Evolutionary conservation across 225 moss, liverwort and hornwort genomes (phyloP).

Genomic region (Asterella californica): DNA sequence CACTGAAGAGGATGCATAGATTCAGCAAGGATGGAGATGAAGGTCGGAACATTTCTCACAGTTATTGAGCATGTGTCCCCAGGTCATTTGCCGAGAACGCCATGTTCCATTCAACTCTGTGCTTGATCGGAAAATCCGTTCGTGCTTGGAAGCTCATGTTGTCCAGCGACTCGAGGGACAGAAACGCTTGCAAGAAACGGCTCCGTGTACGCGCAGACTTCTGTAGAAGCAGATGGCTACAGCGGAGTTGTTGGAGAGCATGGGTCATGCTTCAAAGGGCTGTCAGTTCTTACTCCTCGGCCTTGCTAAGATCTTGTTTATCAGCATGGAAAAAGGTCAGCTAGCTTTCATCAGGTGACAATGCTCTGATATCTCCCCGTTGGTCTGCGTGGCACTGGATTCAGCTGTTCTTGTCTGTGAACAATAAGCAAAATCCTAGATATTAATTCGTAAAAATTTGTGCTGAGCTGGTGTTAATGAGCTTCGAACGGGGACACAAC

Average conservation of each 20-base stretch:
- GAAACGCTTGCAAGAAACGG: constrained; percentile 27
- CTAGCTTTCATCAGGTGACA: not conserved
- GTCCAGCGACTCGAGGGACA: constrained; percentile 19
- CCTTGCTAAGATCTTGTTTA: constrained; percentile 18
- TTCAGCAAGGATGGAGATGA: not conserved
- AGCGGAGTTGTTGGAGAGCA: constrained; percentile 23
- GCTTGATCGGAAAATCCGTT: constrained; percentile 18
- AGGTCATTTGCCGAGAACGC: constrained; percentile 29
- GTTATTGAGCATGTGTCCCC: not conserved
- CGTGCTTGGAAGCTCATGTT: constrained; percentile 19
- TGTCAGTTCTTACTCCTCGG: constrained; percentile 14
- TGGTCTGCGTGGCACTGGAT: too few species aligned
- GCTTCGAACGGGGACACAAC: too few species aligned
- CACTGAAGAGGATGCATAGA: not conserved
- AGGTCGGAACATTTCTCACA: not conserved
- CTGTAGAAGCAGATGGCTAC: constrained; percentile 18
- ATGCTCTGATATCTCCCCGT: not conserved
- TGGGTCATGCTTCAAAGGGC: constrained; percentile 25
- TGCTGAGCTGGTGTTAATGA: not conserved
- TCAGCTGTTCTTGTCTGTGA: not conserved
- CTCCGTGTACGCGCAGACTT: constrained; percentile 11
- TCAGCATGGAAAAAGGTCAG: constrained; percentile 25
- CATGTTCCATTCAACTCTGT: constrained; percentile 21
- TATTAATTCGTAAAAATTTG: not conserved
- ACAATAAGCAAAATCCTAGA: not conserved